Percentiles rank a stretch among this genome's conserved stretches.
Conservation (phyloP, 1,284 basidiomycete species). For the Puccinia coronata region DNA sequence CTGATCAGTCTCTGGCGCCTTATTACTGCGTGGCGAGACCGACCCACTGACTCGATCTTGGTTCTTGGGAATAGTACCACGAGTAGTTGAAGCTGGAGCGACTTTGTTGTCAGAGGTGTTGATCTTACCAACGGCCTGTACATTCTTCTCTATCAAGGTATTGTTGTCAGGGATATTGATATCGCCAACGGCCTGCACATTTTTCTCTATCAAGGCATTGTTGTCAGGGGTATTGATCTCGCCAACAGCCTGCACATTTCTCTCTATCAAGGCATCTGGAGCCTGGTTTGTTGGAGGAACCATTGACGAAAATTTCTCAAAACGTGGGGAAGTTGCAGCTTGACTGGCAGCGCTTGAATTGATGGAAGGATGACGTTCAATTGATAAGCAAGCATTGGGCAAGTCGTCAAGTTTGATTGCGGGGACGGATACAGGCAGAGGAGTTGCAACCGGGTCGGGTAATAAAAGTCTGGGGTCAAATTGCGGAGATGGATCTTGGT, state of each 20-base stretch:
- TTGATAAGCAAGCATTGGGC: constrained; percentile 21
- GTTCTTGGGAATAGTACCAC: not conserved
- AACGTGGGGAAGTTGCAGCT: constrained; percentile 35
- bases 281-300: not conserved
- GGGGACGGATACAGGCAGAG: constrained; percentile 21
- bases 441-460: constrained; percentile 41
- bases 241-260: constrained; percentile 13
- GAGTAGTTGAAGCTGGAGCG: not conserved
- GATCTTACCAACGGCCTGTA: constrained; percentile 10
- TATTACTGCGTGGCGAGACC: not conserved
- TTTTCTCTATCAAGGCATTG: constrained; percentile 25
- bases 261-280: constrained; percentile 24
- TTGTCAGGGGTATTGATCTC: not conserved
- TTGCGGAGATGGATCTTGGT: constrained; percentile 23
- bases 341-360: constrained; percentile 39
- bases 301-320: constrained; percentile 11
- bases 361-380: constrained; percentile 3
- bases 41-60: not conserved
- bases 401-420: constrained; percentile 44
- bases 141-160: constrained; percentile 23
- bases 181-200: constrained; percentile 5
- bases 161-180: constrained; percentile 1
- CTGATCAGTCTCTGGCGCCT: not conserved
- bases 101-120: not conserved
- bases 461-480: constrained; percentile 7